A percentile compares a stretch with the other conserved stretches of the same genome.
phyloP scores from a whole-genome alignment of 192 early-diverging fungal species.

The Backusella westeae region DNA sequence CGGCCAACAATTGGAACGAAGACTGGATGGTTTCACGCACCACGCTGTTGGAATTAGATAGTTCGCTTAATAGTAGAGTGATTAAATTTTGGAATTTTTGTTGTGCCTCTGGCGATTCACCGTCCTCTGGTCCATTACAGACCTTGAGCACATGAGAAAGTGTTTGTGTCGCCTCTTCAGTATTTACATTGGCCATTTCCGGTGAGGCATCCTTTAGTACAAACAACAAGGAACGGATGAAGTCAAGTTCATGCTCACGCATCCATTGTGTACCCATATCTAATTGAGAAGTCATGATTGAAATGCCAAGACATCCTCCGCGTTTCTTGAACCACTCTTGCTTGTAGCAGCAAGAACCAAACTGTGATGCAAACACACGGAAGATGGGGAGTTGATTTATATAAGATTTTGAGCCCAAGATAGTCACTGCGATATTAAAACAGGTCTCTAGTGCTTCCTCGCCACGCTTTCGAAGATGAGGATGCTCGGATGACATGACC shows the following conservation, averaged over 20 bases:
- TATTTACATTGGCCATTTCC: slow-evolving; percentile 73
- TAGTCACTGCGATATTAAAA: slow-evolving; percentile 51
- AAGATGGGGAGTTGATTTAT: slow-evolving; percentile 71
- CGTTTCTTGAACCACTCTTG: slow-evolving; percentile 84
- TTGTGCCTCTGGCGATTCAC: slow-evolving; percentile 46
- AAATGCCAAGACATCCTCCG: slow-evolving; percentile 89
- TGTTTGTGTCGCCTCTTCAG: slow-evolving; percentile 70
- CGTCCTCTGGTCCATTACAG: slow-evolving; percentile 56
- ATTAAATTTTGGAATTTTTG: slow-evolving; percentile 79
- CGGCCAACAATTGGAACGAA: slow-evolving; percentile 77
- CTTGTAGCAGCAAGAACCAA: slow-evolving; percentile 91
- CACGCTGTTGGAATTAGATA: slow-evolving; percentile 86
- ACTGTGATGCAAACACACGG: slow-evolving; percentile 75
- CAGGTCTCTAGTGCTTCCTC: slow-evolving; percentile 62
- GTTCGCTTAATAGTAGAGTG: slow-evolving; percentile 80
- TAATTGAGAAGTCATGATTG: slow-evolving; percentile 76
- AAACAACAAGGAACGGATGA: slow-evolving; percentile 90
- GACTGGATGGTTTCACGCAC: slow-evolving; percentile 89
- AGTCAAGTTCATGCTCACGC: slow-evolving; percentile 89
- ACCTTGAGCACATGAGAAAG: slow-evolving; percentile 73
- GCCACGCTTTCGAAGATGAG: slow-evolving; percentile 56
- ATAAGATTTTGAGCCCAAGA: slow-evolving; percentile 57
- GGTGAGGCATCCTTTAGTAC: slow-evolving; percentile 90
- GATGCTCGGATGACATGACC: slow-evolving; percentile 67
- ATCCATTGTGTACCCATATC: slow-evolving; percentile 91